Base-by-base conservation (phyloP, 2,329 filamentous ascomycete species). In the Colletotrichum horii region DNA sequence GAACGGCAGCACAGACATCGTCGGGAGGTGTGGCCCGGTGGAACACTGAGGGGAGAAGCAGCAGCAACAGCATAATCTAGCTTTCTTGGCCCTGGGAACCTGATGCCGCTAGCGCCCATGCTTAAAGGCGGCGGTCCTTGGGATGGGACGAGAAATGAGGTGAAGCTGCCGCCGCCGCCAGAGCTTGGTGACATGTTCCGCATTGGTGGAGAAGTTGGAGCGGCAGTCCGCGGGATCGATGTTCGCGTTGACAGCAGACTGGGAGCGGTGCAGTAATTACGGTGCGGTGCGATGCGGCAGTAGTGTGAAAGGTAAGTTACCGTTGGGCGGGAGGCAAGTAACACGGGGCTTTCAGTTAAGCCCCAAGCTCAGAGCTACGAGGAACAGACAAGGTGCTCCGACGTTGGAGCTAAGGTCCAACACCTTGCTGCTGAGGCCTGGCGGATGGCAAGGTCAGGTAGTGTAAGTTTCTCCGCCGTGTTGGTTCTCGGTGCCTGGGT, bases 101-200 rank as follows among this genome's bases (percentile, higher is more conserved):
- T 75, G 71, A 70, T 76, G 74, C 74, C 65, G 65, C 65, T 75
- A 75, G 64, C 56, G 56, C 62, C 62, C 69, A 65, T 75, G 73
- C 73, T 75, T 75, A 62, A 73, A 61, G 32, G 64, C 62, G 55
- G 43, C 43, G 43, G 69, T 73, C 73, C 56, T 72, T 71, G 38
- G 55, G 73, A 75, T 72, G 62, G 73, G 73, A 75, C 56, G 73
- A 75, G 69, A 75, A 75, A 75, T 73, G 73, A 75, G 73, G 30
- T 71, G 52, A 68, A 48, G 73, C 43, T 52, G 38, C 58, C 48
- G 60, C 24, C 61, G 66, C 67, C 66, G 38, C 64, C 68, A 66
- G 56, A 58, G 52, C 26, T 73, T 48, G 28, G 32, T 65, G 69
- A 73, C 69, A 73, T 73, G 62, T 75, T 64, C 62, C 62, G 56